Conservation (phyloP, 2,329 filamentous ascomycete genomes). For the Trematosphaeria pertusa region DNA sequence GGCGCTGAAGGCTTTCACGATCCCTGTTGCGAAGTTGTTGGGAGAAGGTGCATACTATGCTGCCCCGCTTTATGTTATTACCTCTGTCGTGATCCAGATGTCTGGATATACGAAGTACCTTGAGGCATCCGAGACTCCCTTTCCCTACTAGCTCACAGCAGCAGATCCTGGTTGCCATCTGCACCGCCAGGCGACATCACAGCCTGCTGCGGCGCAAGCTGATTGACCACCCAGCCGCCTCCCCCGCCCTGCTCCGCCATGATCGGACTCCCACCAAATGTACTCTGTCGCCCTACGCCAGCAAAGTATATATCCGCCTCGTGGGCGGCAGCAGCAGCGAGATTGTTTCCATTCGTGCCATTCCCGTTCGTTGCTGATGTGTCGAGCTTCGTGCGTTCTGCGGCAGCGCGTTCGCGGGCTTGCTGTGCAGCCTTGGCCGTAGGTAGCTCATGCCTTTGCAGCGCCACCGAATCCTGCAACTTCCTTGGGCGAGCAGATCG, state of each 20-base stretch:
- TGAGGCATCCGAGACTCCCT: no score
- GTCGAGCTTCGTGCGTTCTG: conserved; percentile 39
- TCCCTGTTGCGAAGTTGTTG: no score
- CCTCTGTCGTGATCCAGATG: no score
- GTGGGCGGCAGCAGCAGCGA: conserved; percentile 74
- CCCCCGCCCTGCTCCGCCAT: conserved; percentile 35
- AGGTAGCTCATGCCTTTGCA: conserved; percentile 75
- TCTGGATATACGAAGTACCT: no score
- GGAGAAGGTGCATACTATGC: no score
- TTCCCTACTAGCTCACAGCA: conserved; percentile 30
- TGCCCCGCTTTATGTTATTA: no score
- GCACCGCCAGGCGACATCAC: conserved; percentile 36
- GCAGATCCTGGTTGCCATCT: conserved; percentile 40
- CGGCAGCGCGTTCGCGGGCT: conserved; percentile 40
- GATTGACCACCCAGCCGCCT: conserved; percentile 47
- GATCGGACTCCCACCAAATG: conserved; percentile 44
- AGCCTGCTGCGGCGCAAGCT: conserved; percentile 40
- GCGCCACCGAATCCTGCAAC: conserved; percentile 80
- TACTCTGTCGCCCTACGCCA: conserved; percentile 53
- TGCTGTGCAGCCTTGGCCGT: conserved; percentile 57
- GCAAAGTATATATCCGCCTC: conserved; percentile 93
- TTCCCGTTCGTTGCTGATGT: conserved; percentile 35
- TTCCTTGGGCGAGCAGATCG: conserved; percentile 81
- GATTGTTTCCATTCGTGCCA: conserved; percentile 51
- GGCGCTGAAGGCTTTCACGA: no score